Percentiles rank a stretch among this genome's conserved stretches.
Conservation (phyloP, 192 early-diverging fungal genomes). For the Lobulomyces angularis region DNA sequence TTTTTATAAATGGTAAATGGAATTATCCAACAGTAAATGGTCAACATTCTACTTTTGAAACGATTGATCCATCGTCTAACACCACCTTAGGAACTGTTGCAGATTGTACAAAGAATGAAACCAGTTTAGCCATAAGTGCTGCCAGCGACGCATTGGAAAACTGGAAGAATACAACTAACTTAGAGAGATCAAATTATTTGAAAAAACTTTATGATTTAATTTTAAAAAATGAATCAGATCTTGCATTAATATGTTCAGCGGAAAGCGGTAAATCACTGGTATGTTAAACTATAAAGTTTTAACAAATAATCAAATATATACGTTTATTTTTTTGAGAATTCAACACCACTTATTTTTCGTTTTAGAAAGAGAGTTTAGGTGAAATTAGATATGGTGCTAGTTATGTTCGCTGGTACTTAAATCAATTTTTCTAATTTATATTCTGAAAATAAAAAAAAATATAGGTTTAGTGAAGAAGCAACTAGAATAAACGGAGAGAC, state of each 20-base stretch:
- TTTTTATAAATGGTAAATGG: no score
- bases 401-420: neutral
- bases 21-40: no score
- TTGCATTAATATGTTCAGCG: slow-evolving; percentile 68
- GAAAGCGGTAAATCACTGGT: slow-evolving; percentile 64
- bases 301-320: neutral
- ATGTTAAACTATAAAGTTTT: slow-evolving; percentile 6
- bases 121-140: no score
- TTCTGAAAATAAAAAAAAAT: slow-evolving; percentile 43
- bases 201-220: slow-evolving; percentile 55
- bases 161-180: no score
- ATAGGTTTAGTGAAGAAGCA: slow-evolving; percentile 82
- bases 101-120: no score
- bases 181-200: no score
- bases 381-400: slow-evolving; percentile 50
- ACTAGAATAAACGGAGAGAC: slow-evolving; percentile 63
- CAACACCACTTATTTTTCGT: slow-evolving; percentile 2
- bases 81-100: no score
- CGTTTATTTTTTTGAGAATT: neutral
- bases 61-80: no score
- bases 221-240: slow-evolving; percentile 52
- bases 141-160: no score
- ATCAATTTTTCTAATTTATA: neutral
- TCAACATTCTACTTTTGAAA: no score
- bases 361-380: no score